Evolutionary conservation across 306 rosid genomes (phyloP), one percentile per base, ranked within the genome.

Genomic region (Bauhinia variegata): DNA sequence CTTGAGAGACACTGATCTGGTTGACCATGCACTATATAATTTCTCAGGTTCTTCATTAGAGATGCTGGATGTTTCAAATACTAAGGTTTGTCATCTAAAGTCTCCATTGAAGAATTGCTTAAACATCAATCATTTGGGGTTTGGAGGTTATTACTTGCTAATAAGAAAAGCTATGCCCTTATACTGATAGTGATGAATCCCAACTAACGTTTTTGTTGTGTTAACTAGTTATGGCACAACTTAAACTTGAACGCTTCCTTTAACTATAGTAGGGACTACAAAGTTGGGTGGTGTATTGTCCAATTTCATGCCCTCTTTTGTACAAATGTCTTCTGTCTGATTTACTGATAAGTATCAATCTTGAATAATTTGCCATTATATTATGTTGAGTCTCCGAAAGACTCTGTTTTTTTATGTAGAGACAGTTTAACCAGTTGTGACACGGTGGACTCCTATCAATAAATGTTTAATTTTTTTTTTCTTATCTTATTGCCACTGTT

Each of bases 21-120:
- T 59, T 69, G 97, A 90, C 67, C 83, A 63, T 44, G 87, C 86
- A 71, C 78, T 90, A 5, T 73, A 67, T 75, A 80, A 74, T 73
- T 84, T 84, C 63, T 12, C 58, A 56, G 87, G 88, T 75, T 85
- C 90, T 75, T 87, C 88, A 60, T 84, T 90, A 88, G 89, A 85
- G 84, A 68, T 69, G 86, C 88, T 90, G 63, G 97, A 90, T 75
- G 79, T 90, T 80, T 83, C 92, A 76, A 60, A 85, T 78, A 90
- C 97, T 14, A 60, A 74, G 97, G 97, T 90, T 63, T 75, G 85
- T 72, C 74, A 48, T 61, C 74, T 57, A 33, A 48, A 16, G 33
- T 54, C 41, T 47, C 49, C 63, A 58, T 47, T 55, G 41, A 32
- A 14, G 41, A 32, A 14, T 5, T 57, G 48, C 3, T 8, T 34